Base-by-base conservation (phyloP, 75 land plant genomes). In the Cryptomeria japonica region DNA sequence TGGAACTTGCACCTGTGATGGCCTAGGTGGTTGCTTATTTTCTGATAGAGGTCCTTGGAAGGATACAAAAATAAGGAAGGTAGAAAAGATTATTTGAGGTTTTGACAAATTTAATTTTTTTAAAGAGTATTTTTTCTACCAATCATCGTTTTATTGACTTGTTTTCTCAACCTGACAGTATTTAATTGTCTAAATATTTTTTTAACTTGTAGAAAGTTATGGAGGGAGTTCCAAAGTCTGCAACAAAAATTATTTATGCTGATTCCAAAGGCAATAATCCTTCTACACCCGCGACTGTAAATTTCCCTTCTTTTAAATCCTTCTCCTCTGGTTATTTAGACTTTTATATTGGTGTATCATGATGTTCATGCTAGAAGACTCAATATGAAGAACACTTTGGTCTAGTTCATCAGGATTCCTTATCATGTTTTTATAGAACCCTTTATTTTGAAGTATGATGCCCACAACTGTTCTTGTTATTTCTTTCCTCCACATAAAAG, bases 1-100 rank as follows among this genome's bases (percentile, higher is more conserved):
- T 83, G 99, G 99, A 61, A 88, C 88, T 78, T 97, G 99, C 85
- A 91, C 91, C 3, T 97, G 99, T 73, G 87, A 92, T 83, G 87
- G 87, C 89, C 92, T 92, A 80, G 99, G 97, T 55, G 98, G 99
- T 68, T 97, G 99, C 68, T 78, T 97, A 87, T 90, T 87, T 79
- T 94, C 97, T 72, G 93, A 92, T 68, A 95, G 91, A 87, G 99
- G 99, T 56, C 99, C 99, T 58, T 97, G 99, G 99, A 97, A 91
- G 84, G 95, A 97, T 87, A 93, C 93, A 75, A 91, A 94, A 58
- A 90, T 95, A 79, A 89, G 93, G 93, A 95, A 97, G 91, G 99
- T 97, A 53, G 28, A 46, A 49, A 44, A 0, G 47, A 82, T 82
- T 77, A 87, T 87, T 64, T 64, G 6, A 25, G 39, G 77, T 22